These are phyloP conservation scores for Cladorrhinum sp. DNA, from an alignment of 2,329 filamentous ascomycete species.

Conservation along the genomic window DNA sequence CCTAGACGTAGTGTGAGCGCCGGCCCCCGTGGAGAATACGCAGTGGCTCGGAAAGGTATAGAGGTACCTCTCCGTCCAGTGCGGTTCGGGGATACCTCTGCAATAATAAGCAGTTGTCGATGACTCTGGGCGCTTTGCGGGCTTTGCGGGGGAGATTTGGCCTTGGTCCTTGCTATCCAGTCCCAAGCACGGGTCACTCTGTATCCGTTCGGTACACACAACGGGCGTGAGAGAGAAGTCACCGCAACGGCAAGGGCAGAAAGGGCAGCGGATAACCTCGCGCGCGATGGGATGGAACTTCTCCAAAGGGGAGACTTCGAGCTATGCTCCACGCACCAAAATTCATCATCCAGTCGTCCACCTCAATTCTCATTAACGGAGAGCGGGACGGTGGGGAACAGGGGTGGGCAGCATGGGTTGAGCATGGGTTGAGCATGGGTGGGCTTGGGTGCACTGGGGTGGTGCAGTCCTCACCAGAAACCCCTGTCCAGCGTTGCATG, in stretches of 20 bases:
- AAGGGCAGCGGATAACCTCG: background rate
- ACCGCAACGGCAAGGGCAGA: background rate
- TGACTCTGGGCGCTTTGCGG: background rate
- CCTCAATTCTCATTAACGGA: constrained; percentile 17
- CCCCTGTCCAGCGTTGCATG: constrained; percentile 24
- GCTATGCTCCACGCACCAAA: background rate
- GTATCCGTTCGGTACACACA: background rate
- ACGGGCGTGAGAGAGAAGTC: background rate
- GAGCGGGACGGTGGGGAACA: constrained; percentile 21
- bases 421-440: constrained; percentile 6
- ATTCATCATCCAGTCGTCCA: constrained; percentile 10
- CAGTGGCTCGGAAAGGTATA: background rate
- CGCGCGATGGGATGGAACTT: background rate
- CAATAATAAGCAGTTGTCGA: background rate
- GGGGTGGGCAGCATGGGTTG: constrained; percentile 13
- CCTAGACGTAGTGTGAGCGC: constrained; percentile 9
- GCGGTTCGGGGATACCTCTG: background rate
- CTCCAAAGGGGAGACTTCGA: background rate
- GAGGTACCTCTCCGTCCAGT: background rate
- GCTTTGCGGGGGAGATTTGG: constrained; percentile 9
- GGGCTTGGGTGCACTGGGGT: background rate
- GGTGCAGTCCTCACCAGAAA: background rate
- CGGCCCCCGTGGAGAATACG: background rate
- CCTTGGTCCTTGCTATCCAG: constrained; percentile 5
- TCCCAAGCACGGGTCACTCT: constrained; percentile 9